phyloP scores from a whole-genome alignment of 352 stramenopile species.

The Pythium dissotocum region DNA sequence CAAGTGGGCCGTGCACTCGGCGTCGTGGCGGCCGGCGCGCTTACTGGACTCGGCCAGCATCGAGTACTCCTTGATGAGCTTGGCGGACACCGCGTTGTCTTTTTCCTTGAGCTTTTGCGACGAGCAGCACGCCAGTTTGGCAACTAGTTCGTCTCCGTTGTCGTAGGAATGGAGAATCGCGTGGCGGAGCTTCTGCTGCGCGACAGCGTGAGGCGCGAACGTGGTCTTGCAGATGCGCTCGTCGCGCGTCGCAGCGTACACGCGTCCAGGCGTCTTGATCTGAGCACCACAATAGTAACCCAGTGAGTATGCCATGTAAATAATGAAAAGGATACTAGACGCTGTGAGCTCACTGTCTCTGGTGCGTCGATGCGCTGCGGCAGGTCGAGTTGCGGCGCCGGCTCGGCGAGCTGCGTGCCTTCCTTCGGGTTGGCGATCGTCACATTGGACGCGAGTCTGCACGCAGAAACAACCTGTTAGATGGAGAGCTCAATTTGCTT shows the following conservation, averaged over 20 bases:
- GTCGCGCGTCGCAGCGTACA: constrained; percentile 54
- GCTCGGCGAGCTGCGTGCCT: constrained; percentile 76
- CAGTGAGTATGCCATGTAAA: neutral
- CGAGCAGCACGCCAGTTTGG: constrained; percentile 59
- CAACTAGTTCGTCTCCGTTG: constrained; percentile 46
- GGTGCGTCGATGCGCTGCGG: constrained; percentile 77
- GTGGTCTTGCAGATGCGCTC: constrained; percentile 70
- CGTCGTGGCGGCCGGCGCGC: constrained; percentile 74
- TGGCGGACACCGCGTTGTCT: constrained; percentile 61
- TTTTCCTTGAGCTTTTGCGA: constrained; percentile 62
- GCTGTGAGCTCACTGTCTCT: constrained; percentile 38
- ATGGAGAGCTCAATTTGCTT: neutral
- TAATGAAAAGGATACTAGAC: neutral
- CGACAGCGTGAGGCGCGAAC: constrained; percentile 66
- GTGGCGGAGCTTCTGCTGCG: constrained; percentile 48
- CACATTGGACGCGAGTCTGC: constrained; percentile 58
- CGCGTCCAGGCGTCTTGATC: constrained; percentile 74
- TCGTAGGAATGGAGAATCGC: constrained; percentile 48
- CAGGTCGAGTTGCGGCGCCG: constrained; percentile 71
- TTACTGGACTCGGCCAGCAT: constrained; percentile 88
- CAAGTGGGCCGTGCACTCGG: constrained; percentile 81
- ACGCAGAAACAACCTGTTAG: neutral
- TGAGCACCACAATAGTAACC: constrained; percentile 18
- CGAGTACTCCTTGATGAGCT: constrained; percentile 78
- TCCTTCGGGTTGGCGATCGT: constrained; percentile 54